Conservation (phyloP, 2,329 filamentous ascomycete species). For the Claviceps sp. region DNA sequence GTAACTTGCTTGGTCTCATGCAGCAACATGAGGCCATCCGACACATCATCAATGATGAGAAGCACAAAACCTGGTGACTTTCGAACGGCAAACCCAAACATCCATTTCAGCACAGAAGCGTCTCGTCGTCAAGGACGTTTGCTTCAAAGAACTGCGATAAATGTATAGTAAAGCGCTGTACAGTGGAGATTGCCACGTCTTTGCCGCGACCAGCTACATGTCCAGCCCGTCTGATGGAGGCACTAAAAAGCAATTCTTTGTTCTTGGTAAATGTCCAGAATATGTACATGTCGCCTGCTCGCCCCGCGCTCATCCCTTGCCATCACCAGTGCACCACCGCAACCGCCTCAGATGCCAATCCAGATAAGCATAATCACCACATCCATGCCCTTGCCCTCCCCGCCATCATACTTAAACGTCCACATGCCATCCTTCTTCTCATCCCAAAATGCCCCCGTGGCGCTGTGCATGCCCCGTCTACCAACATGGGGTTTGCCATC, state of each 20-base stretch:
- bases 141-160: no score
- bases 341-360: slow-evolving; percentile 46
- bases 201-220: no score
- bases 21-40: no score
- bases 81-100: no score
- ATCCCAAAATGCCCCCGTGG: slow-evolving; percentile 79
- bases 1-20: no score
- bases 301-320: no score
- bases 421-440: slow-evolving; percentile 84
- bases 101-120: no score
- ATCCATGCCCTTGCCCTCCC: slow-evolving; percentile 53
- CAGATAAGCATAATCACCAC: slow-evolving; percentile 64
- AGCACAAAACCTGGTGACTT: no score
- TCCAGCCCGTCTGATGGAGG: not conserved
- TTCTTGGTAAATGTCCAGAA: not conserved
- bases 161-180: no score
- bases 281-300: not conserved
- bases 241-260: not conserved
- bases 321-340: not conserved
- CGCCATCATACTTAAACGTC: slow-evolving; percentile 72
- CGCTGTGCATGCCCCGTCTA: slow-evolving; percentile 79
- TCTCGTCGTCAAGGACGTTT: no score
- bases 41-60: no score
- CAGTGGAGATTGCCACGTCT: no score
- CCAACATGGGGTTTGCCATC: slow-evolving; percentile 61